A percentile compares a stretch with the other conserved stretches of the same genome.
phyloP scores from a whole-genome alignment of 2,329 filamentous ascomycete species.

The Colletotrichum eremochloae region DNA sequence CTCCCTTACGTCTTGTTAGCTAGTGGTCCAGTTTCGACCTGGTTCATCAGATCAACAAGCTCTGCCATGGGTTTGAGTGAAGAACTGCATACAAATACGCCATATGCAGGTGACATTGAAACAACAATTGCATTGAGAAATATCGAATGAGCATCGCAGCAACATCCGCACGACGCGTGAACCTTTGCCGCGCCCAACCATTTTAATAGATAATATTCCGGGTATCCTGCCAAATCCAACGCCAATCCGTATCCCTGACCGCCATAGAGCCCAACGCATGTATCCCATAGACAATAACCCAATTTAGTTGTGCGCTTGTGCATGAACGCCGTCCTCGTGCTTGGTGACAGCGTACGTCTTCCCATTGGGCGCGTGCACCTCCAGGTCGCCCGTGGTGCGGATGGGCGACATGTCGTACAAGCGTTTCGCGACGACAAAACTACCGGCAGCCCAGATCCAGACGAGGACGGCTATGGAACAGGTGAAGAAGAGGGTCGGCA shows the following conservation, averaged over 20 bases:
- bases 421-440: conserved; percentile 66
- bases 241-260: background rate
- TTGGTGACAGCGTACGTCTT: conserved; percentile 43
- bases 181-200: background rate
- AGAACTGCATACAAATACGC: background rate
- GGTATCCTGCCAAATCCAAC: conserved; percentile 1
- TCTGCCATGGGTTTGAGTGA: background rate
- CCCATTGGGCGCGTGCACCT: conserved; percentile 44
- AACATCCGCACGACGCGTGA: background rate
- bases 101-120: background rate
- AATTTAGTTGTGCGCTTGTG: background rate
- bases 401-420: conserved; percentile 56
- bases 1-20: background rate
- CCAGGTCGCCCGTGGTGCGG: conserved; percentile 41
- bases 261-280: too few relatives aligned
- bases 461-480: conserved; percentile 71
- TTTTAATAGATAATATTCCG: background rate
- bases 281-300: background rate
- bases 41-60: background rate
- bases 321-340: conserved; percentile 45
- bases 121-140: background rate
- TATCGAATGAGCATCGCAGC: background rate
- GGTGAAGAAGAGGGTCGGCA: conserved; percentile 77
- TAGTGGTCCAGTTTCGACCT: background rate
- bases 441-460: conserved; percentile 76